Evolutionary conservation across 352 stramenopile genomes (phyloP), one percentile per base, ranked within the genome.

Genomic region (Phytophthora multivora): DNA sequence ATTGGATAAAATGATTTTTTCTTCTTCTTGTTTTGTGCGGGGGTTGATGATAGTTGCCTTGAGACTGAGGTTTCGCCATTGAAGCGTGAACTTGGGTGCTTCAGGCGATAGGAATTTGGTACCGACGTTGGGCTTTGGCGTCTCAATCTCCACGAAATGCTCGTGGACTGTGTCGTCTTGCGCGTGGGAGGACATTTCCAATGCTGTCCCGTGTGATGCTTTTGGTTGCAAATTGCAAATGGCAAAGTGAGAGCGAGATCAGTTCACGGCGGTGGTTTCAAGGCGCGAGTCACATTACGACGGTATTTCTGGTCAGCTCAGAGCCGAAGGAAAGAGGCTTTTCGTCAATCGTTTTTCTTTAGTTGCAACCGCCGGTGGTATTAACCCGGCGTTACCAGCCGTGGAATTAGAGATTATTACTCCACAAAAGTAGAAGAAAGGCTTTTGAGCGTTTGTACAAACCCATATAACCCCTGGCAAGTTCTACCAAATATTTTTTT

Each of bases 1-100:
- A 36, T 76, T 62, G 13, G 72, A 63, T 2, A 95, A 63, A 45
- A 95, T 87, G 2, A 57, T 23, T 45, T 86, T 89, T 15, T 82
- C 60, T 51, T 86, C 74, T 0, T 69, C 16, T 5, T 65, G 11
- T 15, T 86, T 89, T 12, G 74, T 85, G 10, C 43, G 28, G 1
- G 73, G 59, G 47, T 86, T 89, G 31, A 73, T 77, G 12, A 74
- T 40, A 3, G 21, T 57, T 1, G 75, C 62, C 16, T 51, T 62
- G 8, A 83, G 66, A 28, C 21, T 55, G 11, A 89, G 43, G 4
- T 80, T 70, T 6, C 53, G 56, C 80, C 77, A 86, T 58, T 87
- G 51, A 11, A 88, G 52, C 5, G 68, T 71, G 38, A 73, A 64
- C 28, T 61, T 69, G 30, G 69, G 57, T 15, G 45, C 39, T 30